phyloP scores from a whole-genome alignment of 306 rosid species.

The Lotus japonicus region DNA sequence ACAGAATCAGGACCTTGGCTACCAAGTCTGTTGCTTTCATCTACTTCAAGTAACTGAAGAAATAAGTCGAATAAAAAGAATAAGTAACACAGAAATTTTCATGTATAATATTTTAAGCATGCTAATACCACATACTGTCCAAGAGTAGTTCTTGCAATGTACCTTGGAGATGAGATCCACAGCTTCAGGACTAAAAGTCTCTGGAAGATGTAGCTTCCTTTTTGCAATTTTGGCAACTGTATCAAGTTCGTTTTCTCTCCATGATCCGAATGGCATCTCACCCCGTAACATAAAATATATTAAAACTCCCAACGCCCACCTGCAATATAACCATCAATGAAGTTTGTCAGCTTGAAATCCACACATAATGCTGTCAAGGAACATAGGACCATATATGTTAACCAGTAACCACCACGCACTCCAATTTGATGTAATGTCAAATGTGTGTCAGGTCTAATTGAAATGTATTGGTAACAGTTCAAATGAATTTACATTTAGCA shows the following conservation, averaged over 20 bases:
- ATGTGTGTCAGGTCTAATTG: not conserved
- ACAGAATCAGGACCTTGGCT: slow-evolving; percentile 60
- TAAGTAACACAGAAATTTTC: slow-evolving; percentile 19
- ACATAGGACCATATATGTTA: not conserved
- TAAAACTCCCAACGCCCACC: slow-evolving; percentile 97
- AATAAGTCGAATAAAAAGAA: slow-evolving; percentile 16
- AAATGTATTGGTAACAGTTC: not conserved
- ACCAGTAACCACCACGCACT: not conserved
- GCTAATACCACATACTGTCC: too few relatives aligned
- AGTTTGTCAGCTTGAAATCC: slow-evolving; percentile 3
- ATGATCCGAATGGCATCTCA: slow-evolving; percentile 93
- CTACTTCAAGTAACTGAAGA: slow-evolving; percentile 81
- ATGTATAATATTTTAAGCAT: not conserved
- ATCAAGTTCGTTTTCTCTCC: slow-evolving; percentile 92
- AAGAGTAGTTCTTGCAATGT: slow-evolving; percentile 9
- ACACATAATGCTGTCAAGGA: not conserved
- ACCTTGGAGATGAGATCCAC: slow-evolving; percentile 90
- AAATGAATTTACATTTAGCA: not conserved
- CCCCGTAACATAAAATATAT: slow-evolving; percentile 75
- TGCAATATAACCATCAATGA: slow-evolving; percentile 26
- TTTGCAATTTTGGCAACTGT: slow-evolving; percentile 82
- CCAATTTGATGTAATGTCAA: not conserved
- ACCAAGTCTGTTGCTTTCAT: slow-evolving; percentile 81
- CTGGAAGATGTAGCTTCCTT: slow-evolving; percentile 68
- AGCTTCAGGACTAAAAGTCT: slow-evolving; percentile 73